Percentiles rank a stretch among this genome's conserved stretches.
These are phyloP conservation scores for Clathrus columnatus DNA, from an alignment of 768 basidiomycete genomes.

Conservation along the genomic window DNA sequence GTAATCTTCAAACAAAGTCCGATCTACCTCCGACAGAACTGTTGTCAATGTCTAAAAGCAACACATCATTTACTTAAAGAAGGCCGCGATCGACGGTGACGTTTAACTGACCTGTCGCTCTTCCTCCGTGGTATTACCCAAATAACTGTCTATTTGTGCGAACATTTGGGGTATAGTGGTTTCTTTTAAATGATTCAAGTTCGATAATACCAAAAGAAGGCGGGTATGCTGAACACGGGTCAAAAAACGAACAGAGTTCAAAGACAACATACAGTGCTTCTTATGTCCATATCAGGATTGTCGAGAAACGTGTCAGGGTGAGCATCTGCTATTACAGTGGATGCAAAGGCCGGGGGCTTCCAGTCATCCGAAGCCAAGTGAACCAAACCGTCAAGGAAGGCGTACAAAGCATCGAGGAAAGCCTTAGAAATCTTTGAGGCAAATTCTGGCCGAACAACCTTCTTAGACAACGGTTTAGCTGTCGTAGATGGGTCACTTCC, in stretches of 20 bases:
- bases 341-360: constrained; percentile 27
- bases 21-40: constrained; percentile 77
- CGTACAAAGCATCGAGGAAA: constrained; percentile 79
- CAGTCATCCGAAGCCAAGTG: constrained; percentile 68
- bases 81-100: neutral
- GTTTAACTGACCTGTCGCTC: constrained; percentile 53
- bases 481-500: constrained; percentile 51
- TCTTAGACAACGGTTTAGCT: constrained; percentile 48
- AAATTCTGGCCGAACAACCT: constrained; percentile 53
- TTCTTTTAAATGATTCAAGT: constrained; percentile 69
- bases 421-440: constrained; percentile 69
- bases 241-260: constrained; percentile 2
- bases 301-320: constrained; percentile 1
- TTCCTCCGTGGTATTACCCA: constrained; percentile 60
- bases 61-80: neutral
- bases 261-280: constrained; percentile 43
- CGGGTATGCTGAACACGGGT: constrained; percentile 58
- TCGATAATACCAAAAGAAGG: constrained; percentile 81
- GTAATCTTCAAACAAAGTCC: constrained; percentile 82
- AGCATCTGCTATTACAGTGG: neutral
- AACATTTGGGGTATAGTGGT: constrained; percentile 71
- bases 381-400: constrained; percentile 79
- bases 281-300: constrained; percentile 43
- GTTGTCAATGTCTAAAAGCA: constrained; percentile 54
- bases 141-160: constrained; percentile 65